These are phyloP conservation scores for Herpetomonas tarakana DNA, from an alignment of 208 protist species.

Conservation along the genomic window DNA sequence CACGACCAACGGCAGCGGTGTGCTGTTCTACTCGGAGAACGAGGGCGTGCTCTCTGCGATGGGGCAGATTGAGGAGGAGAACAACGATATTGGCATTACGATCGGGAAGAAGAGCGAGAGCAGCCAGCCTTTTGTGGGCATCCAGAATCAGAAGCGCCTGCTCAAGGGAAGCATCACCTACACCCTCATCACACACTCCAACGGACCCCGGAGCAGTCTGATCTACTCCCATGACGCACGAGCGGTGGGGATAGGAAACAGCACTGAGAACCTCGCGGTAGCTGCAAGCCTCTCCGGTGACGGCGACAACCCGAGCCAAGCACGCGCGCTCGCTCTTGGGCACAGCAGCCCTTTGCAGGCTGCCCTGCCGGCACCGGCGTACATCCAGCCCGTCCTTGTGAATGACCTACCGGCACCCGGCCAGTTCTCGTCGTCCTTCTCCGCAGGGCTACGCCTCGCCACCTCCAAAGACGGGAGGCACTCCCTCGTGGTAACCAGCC, in stretches of 20 bases:
- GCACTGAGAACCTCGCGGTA: not conserved
- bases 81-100: conserved; percentile 84
- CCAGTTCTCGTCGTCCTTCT: too few species aligned
- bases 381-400: too few species aligned
- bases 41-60: conserved; percentile 72
- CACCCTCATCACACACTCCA: conserved; percentile 46
- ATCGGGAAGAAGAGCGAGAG: conserved; percentile 85
- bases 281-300: too few species aligned
- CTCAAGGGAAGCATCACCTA: conserved; percentile 85
- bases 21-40: conserved; percentile 79
- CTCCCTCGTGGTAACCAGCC: not conserved
- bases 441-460: not conserved
- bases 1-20: conserved; percentile 75
- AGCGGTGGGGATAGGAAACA: not conserved
- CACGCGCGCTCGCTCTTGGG: too few species aligned
- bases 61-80: conserved; percentile 70
- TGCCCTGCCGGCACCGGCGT: too few species aligned
- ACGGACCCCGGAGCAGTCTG: conserved; percentile 55
- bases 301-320: too few species aligned
- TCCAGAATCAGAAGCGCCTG: conserved; percentile 74
- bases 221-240: conserved; percentile 37
- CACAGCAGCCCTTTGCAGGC: too few species aligned
- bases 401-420: too few species aligned
- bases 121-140: conserved; percentile 52
- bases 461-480: not conserved